These are phyloP conservation scores for Pezicula rhizophila DNA, from an alignment of 2,329 filamentous ascomycete genomes.

Conservation along the genomic window DNA sequence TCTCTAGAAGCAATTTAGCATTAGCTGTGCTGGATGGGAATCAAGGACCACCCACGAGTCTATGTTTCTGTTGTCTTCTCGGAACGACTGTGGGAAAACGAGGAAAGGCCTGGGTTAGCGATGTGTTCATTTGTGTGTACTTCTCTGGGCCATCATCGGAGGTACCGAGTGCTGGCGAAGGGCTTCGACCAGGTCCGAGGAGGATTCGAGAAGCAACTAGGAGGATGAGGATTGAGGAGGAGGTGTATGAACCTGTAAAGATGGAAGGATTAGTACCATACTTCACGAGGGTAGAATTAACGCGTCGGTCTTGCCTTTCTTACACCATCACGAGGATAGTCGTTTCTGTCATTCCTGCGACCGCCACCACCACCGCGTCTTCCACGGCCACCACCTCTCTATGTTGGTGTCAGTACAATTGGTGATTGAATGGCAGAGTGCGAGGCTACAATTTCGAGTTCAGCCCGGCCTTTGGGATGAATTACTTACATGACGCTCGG, in stretches of 20 bases:
- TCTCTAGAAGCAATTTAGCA: conserved; percentile 47
- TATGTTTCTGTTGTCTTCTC: conserved; percentile 58
- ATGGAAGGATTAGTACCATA: conserved; percentile 6
- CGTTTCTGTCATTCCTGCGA: conserved; percentile 29
- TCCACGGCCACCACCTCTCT: conserved; percentile 24
- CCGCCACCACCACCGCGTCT: conserved; percentile 25
- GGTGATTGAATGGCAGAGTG: conserved; percentile 19
- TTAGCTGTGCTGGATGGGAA: neutral
- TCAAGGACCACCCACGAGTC: conserved; percentile 52
- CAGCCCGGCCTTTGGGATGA: neutral
- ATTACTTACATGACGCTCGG: conserved; percentile 48
- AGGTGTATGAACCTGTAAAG: conserved; percentile 28
- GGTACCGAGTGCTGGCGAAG: conserved; percentile 24
- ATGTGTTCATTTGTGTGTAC: conserved; percentile 35
- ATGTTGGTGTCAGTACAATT: conserved; percentile 1
- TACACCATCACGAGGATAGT: conserved; percentile 73
- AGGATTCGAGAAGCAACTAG: conserved; percentile 25
- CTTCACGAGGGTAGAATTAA: neutral
- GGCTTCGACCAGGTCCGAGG: conserved; percentile 27
- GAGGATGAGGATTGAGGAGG: conserved; percentile 29
- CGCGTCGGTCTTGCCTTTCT: conserved; percentile 64
- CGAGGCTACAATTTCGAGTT: neutral
- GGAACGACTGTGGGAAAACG: conserved; percentile 49
- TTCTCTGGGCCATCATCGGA: conserved; percentile 28
- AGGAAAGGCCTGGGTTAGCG: conserved; percentile 38